Base-by-base conservation (phyloP, 2,329 filamentous ascomycete species). In the Penicillium sp. region DNA sequence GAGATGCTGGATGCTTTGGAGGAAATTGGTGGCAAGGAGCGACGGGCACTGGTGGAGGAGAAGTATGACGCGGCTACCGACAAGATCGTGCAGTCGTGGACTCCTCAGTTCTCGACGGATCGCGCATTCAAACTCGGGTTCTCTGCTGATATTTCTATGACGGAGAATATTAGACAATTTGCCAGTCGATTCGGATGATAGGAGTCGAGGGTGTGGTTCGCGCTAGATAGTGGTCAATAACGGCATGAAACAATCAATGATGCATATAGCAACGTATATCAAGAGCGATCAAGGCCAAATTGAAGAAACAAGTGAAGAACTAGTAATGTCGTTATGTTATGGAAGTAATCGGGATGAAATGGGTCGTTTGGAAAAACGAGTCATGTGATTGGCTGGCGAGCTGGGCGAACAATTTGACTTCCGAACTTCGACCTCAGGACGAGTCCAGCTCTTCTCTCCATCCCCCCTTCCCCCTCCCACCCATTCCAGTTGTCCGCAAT, bases 61-160 rank as follows among this genome's bases (percentile, higher is more conserved):
- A 75, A 76, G 63, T 74, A 72, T 47, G 74, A 80, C 55, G 71
- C 72, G 24, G 74, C 68, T 20, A 68, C 78, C 48, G 79, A 81
- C 65, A 69, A 70, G 53, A 80, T 84, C 47, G 64, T 84, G 62
- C 72, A 78, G 53, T 79, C 78, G 49, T 84, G 81, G 81, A 75
- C 78, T 9, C 73, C 75, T 49, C 74, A 76, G 45, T 77, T 82
- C 56, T 77, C 82, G 57, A 76, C 68, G 6, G 61, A 67, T 1
- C 74, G 76, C 50, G 82, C 82, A 3, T 69, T 73, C 48, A 63
- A 67, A 7, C 61, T 86, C 58, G 69, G 71, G 4, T 73, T 74
- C 51, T 55, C 58, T 39, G 66, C 64, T 40, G 71, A 74, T 60
- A 61, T 70, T 41, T 55, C 69, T 0, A 66, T 73, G 53, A 48